Base-by-base conservation (phyloP, 495 filamentous ascomycete genomes). In the Lasiosphaeriaceae sp. region DNA sequence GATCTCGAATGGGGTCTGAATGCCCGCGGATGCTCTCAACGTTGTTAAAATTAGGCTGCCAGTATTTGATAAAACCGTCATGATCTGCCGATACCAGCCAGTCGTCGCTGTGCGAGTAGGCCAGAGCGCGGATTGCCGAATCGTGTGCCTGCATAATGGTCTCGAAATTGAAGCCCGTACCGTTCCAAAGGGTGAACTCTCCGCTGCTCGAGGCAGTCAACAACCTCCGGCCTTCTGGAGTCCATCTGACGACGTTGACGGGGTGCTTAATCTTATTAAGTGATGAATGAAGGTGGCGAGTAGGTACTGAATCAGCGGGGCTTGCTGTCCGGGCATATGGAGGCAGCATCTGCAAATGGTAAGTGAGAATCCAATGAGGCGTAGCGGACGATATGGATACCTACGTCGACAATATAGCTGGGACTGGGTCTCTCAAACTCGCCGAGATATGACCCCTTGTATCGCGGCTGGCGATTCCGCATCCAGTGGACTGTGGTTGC, bases 11-110 rank as follows among this genome's bases (percentile, higher is more conserved):
- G 21, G 94, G 85, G 64, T 96, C 90, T 56, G 80, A 82, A 67
- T 97, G 94, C 21, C 92, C 94, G 68, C 92, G 89, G 44, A 98
- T 89, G 29, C 87, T 89, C 70, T 97, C 90, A 56, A 97, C 90
- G 66, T 97, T 97, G 79, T 98, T 97, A 78, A 98, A 97, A 71
- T 97, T 98, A 2, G 94, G 90, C 66, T 96, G 91, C 93, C 93
- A 98, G 74, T 97, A 97, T 73, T 97, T 98, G 70, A 98, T 86
- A 60, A 93, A 80, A 37, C 94, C 94, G 64, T 92, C 90, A 65
- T 97, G 92, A 71, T 96, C 94, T 41, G 92, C 92, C 12, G 94
- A 98, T 20, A 98, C 81, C 2, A 98, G 81, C 92, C 92, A 97
- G 69, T 97, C 94, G 66, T 95, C 90, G 63, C 86, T 93, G 74